Percentiles rank a stretch among this genome's conserved stretches.
Evolutionary conservation across 306 rosid genomes (phyloP).

Genomic region (Heteromeles arbutifolia): DNA sequence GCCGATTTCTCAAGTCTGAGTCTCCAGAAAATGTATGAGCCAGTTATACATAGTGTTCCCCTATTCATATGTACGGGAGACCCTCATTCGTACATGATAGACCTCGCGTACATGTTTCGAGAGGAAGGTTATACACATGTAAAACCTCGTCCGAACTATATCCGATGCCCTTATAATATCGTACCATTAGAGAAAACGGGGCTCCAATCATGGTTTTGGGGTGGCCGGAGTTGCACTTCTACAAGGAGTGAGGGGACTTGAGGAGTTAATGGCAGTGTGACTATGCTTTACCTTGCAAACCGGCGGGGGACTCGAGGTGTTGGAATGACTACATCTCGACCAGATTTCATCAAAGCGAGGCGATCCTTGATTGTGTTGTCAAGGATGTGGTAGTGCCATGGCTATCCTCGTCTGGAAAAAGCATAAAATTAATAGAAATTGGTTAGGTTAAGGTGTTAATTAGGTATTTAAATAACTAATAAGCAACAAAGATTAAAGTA

Average conservation of each 20-base stretch:
- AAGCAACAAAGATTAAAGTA: neutral
- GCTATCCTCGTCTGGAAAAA: conserved; percentile 83
- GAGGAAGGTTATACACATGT: neutral
- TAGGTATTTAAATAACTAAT: neutral
- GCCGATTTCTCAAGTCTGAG: neutral
- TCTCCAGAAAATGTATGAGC: neutral
- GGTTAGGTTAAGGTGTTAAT: neutral
- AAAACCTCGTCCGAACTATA: neutral
- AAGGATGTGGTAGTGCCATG: conserved; percentile 92
- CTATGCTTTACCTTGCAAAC: conserved; percentile 5
- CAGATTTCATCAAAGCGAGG: conserved; percentile 35
- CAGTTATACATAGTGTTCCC: neutral
- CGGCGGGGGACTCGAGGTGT: conserved; percentile 59
- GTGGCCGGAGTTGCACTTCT: neutral
- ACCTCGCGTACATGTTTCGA: neutral
- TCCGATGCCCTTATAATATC: neutral
- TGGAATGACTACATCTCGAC: conserved; percentile 38
- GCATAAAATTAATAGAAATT: neutral
- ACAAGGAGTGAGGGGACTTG: neutral
- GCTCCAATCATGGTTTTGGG: neutral
- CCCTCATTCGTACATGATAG: neutral
- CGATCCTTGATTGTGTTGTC: conserved; percentile 71
- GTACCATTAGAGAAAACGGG: neutral
- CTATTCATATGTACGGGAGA: neutral
- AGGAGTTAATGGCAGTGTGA: neutral